These are phyloP conservation scores for Cercospora janseana DNA, from an alignment of 2,329 filamentous ascomycete genomes.

Conservation along the genomic window DNA sequence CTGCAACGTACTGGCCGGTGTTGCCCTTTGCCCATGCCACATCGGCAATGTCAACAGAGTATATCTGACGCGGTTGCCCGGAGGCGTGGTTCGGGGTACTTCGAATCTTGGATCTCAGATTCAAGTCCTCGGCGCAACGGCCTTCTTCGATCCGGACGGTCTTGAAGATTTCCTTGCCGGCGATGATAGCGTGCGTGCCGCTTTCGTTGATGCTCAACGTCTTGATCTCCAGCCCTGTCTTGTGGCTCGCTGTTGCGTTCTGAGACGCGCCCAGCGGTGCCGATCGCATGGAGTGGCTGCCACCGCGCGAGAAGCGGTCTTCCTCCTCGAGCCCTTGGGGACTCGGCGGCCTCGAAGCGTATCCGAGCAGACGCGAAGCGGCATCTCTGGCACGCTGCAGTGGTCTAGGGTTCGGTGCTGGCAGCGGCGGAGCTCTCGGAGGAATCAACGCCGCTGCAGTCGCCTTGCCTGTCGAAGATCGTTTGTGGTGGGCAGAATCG, in stretches of 20 bases:
- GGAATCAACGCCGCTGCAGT: conserved; percentile 13
- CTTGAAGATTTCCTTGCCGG: conserved; percentile 65
- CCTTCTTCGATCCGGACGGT: conserved; percentile 58
- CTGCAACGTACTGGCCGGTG: conserved; percentile 60
- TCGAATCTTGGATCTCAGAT: conserved; percentile 60
- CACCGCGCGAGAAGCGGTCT: conserved; percentile 26
- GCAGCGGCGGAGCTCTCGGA: conserved; percentile 24
- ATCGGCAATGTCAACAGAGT: conserved; percentile 61
- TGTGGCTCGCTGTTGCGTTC: conserved; percentile 59
- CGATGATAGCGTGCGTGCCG: conserved; percentile 62
- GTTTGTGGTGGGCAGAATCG: conserved; percentile 6
- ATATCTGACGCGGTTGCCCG: conserved; percentile 45
- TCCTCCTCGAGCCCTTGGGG: conserved; percentile 22
- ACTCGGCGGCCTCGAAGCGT: conserved; percentile 31
- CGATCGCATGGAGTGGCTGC: conserved; percentile 26
- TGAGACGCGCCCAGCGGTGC: conserved; percentile 34
- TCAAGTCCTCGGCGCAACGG: conserved; percentile 61
- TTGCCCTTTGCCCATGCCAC: conserved; percentile 66
- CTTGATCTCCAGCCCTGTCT: conserved; percentile 62
- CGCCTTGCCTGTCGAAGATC: neutral
- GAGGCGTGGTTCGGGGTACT: conserved; percentile 55
- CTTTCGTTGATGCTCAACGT: conserved; percentile 63
- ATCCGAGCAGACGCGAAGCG: conserved; percentile 35
- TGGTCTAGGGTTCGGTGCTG: conserved; percentile 28
- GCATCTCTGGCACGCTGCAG: conserved; percentile 36